Conservation (phyloP, 2,329 filamentous ascomycete species). For the Cytospora leucostoma region DNA sequence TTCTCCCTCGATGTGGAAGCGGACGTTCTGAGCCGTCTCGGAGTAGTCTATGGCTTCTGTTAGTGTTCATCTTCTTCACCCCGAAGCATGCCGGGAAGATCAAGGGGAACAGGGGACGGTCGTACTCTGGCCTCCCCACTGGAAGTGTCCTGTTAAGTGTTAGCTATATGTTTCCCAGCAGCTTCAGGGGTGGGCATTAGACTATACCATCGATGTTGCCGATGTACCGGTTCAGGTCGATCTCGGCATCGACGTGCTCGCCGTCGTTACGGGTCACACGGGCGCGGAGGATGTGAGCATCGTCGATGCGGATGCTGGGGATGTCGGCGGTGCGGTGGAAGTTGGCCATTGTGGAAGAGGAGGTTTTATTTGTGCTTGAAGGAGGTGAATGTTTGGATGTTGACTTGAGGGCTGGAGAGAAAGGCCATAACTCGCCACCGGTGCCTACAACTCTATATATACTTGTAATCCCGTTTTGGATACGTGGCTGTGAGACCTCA, state of each 20-base stretch:
- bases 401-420: not conserved
- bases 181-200: not conserved
- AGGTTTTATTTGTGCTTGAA: not conserved
- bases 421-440: not conserved
- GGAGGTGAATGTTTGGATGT: not conserved
- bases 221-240: conserved; percentile 52
- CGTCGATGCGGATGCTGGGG: conserved; percentile 46
- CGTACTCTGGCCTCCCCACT: conserved; percentile 45
- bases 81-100: not conserved
- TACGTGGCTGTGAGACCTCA: not conserved
- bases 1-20: conserved; percentile 52
- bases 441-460: not conserved
- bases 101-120: not conserved
- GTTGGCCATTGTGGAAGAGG: conserved; percentile 19
- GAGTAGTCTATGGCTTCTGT: conserved; percentile 42
- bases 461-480: not conserved
- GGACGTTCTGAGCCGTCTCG: conserved; percentile 47
- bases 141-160: conserved; percentile 40
- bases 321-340: conserved; percentile 25
- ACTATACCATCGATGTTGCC: conserved; percentile 54
- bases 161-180: not conserved
- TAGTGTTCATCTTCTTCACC: conserved; percentile 2
- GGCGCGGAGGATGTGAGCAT: conserved; percentile 50
- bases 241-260: conserved; percentile 45
- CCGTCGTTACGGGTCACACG: conserved; percentile 43